phyloP scores from a whole-genome alignment of 2,329 filamentous ascomycete genomes.

The Ascochyta koolunga region DNA sequence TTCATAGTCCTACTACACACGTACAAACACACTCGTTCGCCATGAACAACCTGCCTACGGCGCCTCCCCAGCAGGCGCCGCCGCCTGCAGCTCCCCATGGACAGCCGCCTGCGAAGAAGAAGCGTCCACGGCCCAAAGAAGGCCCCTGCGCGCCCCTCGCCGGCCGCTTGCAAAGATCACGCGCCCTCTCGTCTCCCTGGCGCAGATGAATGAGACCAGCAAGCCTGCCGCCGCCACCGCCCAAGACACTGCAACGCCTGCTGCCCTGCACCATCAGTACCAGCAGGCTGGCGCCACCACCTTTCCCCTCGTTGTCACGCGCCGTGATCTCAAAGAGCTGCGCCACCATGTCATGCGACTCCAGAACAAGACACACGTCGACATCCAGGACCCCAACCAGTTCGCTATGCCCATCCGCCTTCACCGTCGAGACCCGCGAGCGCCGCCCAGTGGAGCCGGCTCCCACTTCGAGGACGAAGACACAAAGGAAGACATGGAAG shows the following conservation, averaged over 20 bases:
- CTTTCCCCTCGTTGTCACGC: conserved; percentile 78
- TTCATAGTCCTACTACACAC: background rate
- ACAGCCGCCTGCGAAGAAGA: conserved; percentile 37
- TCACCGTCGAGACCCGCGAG: conserved; percentile 80
- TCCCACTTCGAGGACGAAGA: conserved; percentile 56
- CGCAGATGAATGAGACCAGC: conserved; percentile 40
- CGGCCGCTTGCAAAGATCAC: conserved; percentile 44
- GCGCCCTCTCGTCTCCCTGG: conserved; percentile 39
- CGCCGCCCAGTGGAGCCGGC: conserved; percentile 61
- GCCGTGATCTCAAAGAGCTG: conserved; percentile 77
- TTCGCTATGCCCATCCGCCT: conserved; percentile 89
- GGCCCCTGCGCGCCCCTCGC: conserved; percentile 46
- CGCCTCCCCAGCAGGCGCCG: conserved; percentile 27
- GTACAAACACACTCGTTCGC: conserved; percentile 11
- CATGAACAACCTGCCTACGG: conserved; percentile 28
- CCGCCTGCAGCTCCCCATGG: conserved; percentile 41
- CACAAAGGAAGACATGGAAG: conserved; percentile 67
- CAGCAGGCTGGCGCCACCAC: conserved; percentile 33
- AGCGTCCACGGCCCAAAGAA: conserved; percentile 41
- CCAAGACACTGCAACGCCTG: conserved; percentile 21
- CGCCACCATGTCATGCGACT: conserved; percentile 90
- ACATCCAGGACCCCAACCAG: conserved; percentile 76
- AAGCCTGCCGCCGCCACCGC: conserved; percentile 17
- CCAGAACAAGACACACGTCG: conserved; percentile 63
- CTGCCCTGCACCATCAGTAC: conserved; percentile 36